phyloP scores from a whole-genome alignment of 257 asterid genomes.

The Solanum pennellii region DNA sequence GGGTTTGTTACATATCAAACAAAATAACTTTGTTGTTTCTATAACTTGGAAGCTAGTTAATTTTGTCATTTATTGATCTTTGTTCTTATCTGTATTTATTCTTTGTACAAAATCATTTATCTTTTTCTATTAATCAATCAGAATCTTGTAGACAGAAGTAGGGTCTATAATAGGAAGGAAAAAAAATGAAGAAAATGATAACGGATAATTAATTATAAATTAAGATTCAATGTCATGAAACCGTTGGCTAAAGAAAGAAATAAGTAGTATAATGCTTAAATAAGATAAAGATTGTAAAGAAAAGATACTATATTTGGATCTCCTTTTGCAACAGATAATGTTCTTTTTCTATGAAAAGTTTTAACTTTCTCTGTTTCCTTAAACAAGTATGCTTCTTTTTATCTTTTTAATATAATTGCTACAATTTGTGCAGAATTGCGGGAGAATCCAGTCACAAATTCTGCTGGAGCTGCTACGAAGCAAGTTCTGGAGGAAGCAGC shows the following conservation, averaged over 20 bases:
- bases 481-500: constrained; percentile 38
- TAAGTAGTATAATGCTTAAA: not conserved
- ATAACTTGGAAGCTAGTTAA: constrained; percentile 22
- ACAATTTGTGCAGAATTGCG: constrained; percentile 21
- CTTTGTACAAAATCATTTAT: constrained; percentile 6
- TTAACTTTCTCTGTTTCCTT: constrained; percentile 10
- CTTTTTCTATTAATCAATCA: not conserved
- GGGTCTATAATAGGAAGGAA: constrained; percentile 1
- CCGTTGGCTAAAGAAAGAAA: constrained; percentile 27
- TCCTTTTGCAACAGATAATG: constrained; percentile 16
- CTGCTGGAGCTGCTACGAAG: constrained; percentile 5
- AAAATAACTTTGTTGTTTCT: constrained; percentile 18
- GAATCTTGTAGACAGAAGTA: constrained; percentile 1
- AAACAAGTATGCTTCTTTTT: not conserved
- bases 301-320: constrained; percentile 18
- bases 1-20: constrained; percentile 5
- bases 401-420: not conserved
- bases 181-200: not conserved
- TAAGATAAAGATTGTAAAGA: constrained; percentile 5
- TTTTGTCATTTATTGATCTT: constrained; percentile 46
- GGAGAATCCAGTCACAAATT: constrained; percentile 24
- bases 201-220: constrained; percentile 9
- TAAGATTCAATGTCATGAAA: constrained; percentile 18
- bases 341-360: constrained; percentile 9
- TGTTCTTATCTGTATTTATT: constrained; percentile 35